A percentile compares a stretch with the other conserved stretches of the same genome.
These are phyloP conservation scores for Chrysanthemum lavandulifolium DNA, from an alignment of 129 eudicot genomes.

Conservation along the genomic window DNA sequence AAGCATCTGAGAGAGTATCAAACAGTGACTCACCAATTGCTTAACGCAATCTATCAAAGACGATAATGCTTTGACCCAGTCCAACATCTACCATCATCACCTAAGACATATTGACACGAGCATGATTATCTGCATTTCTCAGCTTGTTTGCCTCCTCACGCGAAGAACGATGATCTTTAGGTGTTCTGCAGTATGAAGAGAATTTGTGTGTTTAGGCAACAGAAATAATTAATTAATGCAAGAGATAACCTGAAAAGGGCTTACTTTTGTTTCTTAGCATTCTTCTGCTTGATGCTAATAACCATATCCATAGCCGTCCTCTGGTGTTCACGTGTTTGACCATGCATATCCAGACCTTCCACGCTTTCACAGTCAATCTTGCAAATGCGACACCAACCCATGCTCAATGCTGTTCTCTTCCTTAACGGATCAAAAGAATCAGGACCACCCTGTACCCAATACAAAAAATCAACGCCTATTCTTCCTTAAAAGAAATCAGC, in stretches of 20 bases:
- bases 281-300: conserved; percentile 73
- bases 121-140: conserved; percentile 44
- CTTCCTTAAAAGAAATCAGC: too few species aligned
- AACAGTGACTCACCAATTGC: conserved; percentile 32
- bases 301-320: conserved; percentile 89
- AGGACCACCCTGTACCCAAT: conserved; percentile 50
- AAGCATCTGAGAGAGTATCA: conserved; percentile 43
- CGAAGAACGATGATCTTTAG: conserved; percentile 39
- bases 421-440: conserved; percentile 67
- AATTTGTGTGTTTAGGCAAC: conserved; percentile 5
- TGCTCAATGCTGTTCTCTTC: conserved; percentile 57
- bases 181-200: conserved; percentile 34
- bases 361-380: conserved; percentile 85
- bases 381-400: conserved; percentile 98
- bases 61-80: conserved; percentile 15
- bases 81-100: conserved; percentile 19
- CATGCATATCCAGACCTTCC: conserved; percentile 91
- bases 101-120: conserved; percentile 57
- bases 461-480: conserved; percentile 10
- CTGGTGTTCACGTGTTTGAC: conserved; percentile 94
- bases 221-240: conserved; percentile 6
- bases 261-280: conserved; percentile 68
- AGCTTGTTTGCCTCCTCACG: conserved; percentile 55
- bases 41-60: conserved; percentile 25
- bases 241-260: conserved; percentile 22